Conservation (phyloP, 345 rosid genomes). For the Eucalyptus viminalis region DNA sequence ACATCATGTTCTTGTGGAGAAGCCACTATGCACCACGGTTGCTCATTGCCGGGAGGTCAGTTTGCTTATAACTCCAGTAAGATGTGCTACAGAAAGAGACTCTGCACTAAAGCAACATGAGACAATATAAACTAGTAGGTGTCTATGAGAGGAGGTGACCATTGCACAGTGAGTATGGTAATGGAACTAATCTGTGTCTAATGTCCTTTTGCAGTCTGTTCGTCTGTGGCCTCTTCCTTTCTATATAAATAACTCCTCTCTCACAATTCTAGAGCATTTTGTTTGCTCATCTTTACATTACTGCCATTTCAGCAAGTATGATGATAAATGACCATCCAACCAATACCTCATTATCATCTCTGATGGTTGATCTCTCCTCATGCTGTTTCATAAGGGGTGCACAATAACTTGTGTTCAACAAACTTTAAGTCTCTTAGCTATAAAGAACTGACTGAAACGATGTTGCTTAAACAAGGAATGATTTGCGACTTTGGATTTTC, state of each 20-base stretch:
- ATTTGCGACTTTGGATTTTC: background rate
- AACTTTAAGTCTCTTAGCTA: background rate
- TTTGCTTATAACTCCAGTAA: background rate
- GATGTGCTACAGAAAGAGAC: background rate
- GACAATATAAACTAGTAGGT: background rate
- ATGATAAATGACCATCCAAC: background rate
- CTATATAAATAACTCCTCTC: background rate
- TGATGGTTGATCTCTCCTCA: background rate
- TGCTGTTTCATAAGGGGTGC: background rate
- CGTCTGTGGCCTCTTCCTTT: background rate
- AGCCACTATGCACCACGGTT: conserved; percentile 86
- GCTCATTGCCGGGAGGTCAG: conserved; percentile 73
- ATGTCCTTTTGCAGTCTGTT: background rate
- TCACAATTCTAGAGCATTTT: background rate
- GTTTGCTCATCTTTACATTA: background rate
- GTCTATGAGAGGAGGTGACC: background rate
- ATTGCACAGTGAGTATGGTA: background rate
- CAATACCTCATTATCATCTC: background rate
- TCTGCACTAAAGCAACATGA: background rate
- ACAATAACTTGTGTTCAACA: background rate
- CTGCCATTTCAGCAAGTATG: background rate
- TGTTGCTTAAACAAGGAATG: background rate
- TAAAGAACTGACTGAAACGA: background rate
- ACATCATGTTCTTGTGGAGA: conserved; percentile 91
- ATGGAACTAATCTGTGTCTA: background rate